Conservation (phyloP, 2,329 filamentous ascomycete species). For the Knoxdaviesia proteae region DNA sequence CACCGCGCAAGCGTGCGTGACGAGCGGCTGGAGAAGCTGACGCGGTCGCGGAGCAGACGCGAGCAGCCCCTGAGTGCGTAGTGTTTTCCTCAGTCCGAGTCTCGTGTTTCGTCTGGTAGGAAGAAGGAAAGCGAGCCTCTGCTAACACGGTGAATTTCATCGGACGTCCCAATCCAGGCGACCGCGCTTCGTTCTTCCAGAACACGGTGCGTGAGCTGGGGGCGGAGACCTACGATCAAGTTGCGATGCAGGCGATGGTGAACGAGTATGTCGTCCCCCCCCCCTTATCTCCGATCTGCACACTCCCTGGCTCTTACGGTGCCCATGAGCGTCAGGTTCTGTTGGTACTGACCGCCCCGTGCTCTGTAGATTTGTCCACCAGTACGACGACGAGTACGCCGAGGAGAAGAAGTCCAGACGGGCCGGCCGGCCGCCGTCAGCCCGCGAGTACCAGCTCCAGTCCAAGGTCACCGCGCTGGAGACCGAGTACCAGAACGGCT, state of each 20-base stretch:
- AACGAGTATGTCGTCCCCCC: slow-evolving; percentile 20
- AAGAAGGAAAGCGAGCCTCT: too few species aligned
- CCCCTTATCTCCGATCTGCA: not conserved
- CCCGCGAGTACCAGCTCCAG: slow-evolving; percentile 57
- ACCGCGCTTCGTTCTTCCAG: slow-evolving; percentile 47
- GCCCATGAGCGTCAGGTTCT: slow-evolving; percentile 9
- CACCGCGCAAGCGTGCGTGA: slow-evolving; percentile 64
- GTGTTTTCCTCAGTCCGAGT: too few species aligned
- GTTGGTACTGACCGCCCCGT: not conserved
- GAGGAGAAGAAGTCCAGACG: slow-evolving; percentile 47
- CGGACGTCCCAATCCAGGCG: slow-evolving; percentile 23
- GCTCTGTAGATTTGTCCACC: slow-evolving; percentile 35
- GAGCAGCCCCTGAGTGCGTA: slow-evolving; percentile 54
- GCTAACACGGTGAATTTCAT: too few species aligned
- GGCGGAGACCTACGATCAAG: slow-evolving; percentile 21
- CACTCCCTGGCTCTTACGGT: too few species aligned
- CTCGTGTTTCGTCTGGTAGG: too few species aligned
- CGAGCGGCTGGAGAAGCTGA: slow-evolving; percentile 56
- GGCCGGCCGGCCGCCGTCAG: slow-evolving; percentile 57
- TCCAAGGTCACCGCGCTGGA: slow-evolving; percentile 49
- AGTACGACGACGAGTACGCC: slow-evolving; percentile 50
- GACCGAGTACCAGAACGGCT: slow-evolving; percentile 66
- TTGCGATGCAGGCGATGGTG: slow-evolving; percentile 33
- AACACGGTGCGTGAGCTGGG: slow-evolving; percentile 29
- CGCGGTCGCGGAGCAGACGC: slow-evolving; percentile 46